Conservation (phyloP, 2,329 filamentous ascomycete species). For the Penicillium sp. region DNA sequence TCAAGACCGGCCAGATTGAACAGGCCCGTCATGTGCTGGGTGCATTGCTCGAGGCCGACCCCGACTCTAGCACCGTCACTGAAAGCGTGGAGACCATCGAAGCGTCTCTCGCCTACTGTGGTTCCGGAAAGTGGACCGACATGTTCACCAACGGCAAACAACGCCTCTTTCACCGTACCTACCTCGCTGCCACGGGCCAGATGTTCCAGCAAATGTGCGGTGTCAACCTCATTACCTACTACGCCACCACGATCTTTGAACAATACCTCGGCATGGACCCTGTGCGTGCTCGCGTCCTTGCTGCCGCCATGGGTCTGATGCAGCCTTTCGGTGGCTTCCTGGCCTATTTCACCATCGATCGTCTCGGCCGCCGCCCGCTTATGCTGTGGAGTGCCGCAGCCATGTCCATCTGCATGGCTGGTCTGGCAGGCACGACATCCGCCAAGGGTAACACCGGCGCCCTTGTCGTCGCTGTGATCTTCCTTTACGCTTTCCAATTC, state of each 20-base stretch:
- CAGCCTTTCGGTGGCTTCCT: slow-evolving; percentile 46
- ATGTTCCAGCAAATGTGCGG: slow-evolving; percentile 46
- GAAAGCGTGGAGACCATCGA: slow-evolving; percentile 46
- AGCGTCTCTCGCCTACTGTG: slow-evolving; percentile 45
- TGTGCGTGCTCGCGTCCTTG: slow-evolving; percentile 32
- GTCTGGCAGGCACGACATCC: slow-evolving; percentile 57
- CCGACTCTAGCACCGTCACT: slow-evolving; percentile 43
- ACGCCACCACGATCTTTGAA: slow-evolving; percentile 44
- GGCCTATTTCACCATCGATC: slow-evolving; percentile 54
- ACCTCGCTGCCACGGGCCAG: slow-evolving; percentile 39
- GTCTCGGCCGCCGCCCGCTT: slow-evolving; percentile 42
- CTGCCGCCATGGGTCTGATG: slow-evolving; percentile 36
- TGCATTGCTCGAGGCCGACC: slow-evolving; percentile 49
- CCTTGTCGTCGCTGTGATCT: slow-evolving; percentile 58
- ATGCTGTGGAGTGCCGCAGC: slow-evolving; percentile 40
- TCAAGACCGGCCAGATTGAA: slow-evolving; percentile 46
- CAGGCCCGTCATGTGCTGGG: slow-evolving; percentile 40
- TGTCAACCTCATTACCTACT: slow-evolving; percentile 44
- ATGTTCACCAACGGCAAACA: slow-evolving; percentile 44
- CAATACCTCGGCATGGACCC: slow-evolving; percentile 35
- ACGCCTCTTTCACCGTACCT: slow-evolving; percentile 40
- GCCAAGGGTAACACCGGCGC: slow-evolving; percentile 47
- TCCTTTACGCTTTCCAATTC: slow-evolving; percentile 64
- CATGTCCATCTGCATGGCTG: slow-evolving; percentile 36
- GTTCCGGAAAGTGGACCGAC: slow-evolving; percentile 40